These are phyloP conservation scores for Pythium oligandrum DNA, from an alignment of 352 stramenopile genomes.

Conservation along the genomic window DNA sequence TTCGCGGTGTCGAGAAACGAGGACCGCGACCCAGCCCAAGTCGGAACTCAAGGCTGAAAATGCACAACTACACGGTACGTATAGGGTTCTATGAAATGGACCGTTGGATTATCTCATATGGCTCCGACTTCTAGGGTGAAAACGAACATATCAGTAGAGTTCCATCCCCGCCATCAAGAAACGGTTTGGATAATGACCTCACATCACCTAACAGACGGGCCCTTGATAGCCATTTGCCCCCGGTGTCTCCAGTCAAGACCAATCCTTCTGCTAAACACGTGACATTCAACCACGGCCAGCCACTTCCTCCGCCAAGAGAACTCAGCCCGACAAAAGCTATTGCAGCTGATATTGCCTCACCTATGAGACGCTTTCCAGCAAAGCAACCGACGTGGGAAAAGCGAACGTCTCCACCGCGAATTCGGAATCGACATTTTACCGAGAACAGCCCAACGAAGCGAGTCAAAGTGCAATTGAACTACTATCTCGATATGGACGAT, in stretches of 20 bases:
- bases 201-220: too few relatives aligned
- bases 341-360: background rate
- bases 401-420: constrained; percentile 2
- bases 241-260: constrained; percentile 50
- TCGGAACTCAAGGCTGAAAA: constrained; percentile 42
- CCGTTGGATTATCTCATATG: too few relatives aligned
- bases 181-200: too few relatives aligned
- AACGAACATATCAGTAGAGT: too few relatives aligned
- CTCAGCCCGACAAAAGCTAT: too few relatives aligned
- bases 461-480: too few relatives aligned
- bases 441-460: background rate
- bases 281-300: constrained; percentile 9
- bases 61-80: constrained; percentile 62
- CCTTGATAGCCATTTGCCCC: constrained; percentile 14
- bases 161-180: too few relatives aligned
- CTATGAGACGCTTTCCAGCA: constrained; percentile 4
- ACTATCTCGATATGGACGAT: too few relatives aligned
- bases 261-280: constrained; percentile 38
- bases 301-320: too few relatives aligned
- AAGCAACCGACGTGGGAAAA: constrained; percentile 9
- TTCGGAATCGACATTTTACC: constrained; percentile 5
- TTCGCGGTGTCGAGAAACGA: constrained; percentile 45
- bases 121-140: too few relatives aligned
- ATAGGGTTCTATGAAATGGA: too few relatives aligned
- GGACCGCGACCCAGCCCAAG: constrained; percentile 41